A percentile compares a stretch with the other conserved stretches of the same genome.
These are phyloP conservation scores for Austropuccinia psidii DNA, from an alignment of 1,284 basidiomycete species.

Conservation along the genomic window DNA sequence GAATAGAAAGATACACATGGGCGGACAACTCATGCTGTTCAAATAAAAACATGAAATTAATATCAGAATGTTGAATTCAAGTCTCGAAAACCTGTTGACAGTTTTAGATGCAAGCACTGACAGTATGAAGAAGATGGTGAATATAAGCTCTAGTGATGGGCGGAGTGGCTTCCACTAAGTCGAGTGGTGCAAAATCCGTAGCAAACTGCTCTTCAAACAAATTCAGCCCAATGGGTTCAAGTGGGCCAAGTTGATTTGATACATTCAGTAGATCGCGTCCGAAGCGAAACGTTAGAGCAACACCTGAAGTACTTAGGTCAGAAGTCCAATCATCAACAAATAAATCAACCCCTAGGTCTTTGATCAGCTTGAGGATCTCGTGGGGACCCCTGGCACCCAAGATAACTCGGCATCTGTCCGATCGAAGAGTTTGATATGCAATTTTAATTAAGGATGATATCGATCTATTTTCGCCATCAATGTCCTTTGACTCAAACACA, in stretches of 20 bases:
- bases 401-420: constrained; percentile 57
- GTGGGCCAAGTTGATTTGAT: too few species aligned
- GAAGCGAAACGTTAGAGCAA: constrained; percentile 68
- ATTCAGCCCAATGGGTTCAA: constrained; percentile 59
- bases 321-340: constrained; percentile 65
- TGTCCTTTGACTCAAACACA: too few species aligned
- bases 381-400: constrained; percentile 61
- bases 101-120: background rate
- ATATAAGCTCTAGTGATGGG: constrained; percentile 63
- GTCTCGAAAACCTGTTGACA: background rate
- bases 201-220: constrained; percentile 58
- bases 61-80: background rate
- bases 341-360: constrained; percentile 61
- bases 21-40: constrained; percentile 69
- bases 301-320: constrained; percentile 58
- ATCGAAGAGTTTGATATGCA: constrained; percentile 56
- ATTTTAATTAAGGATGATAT: constrained; percentile 53
- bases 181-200: constrained; percentile 57
- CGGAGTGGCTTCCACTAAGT: constrained; percentile 47
- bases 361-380: constrained; percentile 60
- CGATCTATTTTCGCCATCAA: too few species aligned
- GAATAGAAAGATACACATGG: constrained; percentile 61
- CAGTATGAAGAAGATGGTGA: constrained; percentile 68
- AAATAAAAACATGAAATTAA: too few species aligned
- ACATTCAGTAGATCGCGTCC: too few species aligned